Percentiles rank a stretch among this genome's conserved stretches.
Conservation (phyloP, 805 yeast species). For the Komagataella kurtzmanii region DNA sequence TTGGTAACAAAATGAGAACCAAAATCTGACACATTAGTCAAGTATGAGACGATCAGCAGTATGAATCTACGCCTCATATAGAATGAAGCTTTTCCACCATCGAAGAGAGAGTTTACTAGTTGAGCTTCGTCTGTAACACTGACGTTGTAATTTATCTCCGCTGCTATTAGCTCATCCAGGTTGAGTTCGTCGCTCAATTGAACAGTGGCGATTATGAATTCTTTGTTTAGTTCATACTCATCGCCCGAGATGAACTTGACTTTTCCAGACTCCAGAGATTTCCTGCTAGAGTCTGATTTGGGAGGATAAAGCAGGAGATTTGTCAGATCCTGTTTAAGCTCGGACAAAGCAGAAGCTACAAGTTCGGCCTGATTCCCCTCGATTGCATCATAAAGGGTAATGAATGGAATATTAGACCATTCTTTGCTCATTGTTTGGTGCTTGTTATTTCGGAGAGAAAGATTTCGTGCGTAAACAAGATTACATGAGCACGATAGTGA, state of each 20-base stretch:
- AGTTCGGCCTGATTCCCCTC: slow-evolving; percentile 12
- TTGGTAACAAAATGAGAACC: not conserved
- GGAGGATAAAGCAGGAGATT: slow-evolving; percentile 25
- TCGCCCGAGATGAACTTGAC: slow-evolving; percentile 40
- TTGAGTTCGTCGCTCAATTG: slow-evolving; percentile 50
- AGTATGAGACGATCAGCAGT: slow-evolving; percentile 46
- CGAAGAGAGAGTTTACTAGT: slow-evolving; percentile 35
- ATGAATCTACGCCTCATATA: slow-evolving; percentile 61
- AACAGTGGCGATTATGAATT: slow-evolving; percentile 48
- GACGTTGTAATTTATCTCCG: slow-evolving; percentile 46
- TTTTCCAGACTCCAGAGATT: slow-evolving; percentile 30
- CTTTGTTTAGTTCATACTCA: slow-evolving; percentile 47
- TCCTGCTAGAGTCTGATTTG: slow-evolving; percentile 33
- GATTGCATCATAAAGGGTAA: slow-evolving; percentile 33
- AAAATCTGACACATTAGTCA: slow-evolving; percentile 10
- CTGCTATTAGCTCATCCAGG: slow-evolving; percentile 66
- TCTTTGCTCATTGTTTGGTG: slow-evolving; percentile 1
- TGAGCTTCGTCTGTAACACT: slow-evolving; percentile 16
- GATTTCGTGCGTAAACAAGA: not conserved
- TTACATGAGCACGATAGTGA: not conserved
- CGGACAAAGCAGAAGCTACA: slow-evolving; percentile 6
- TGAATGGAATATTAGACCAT: slow-evolving; percentile 29
- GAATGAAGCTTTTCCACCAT: slow-evolving; percentile 55
- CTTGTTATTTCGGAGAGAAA: not conserved
- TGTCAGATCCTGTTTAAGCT: slow-evolving; percentile 31